Percentiles rank a stretch among this genome's conserved stretches.
These are phyloP conservation scores for Fusarium kyushuense DNA, from an alignment of 2,329 filamentous ascomycete species.

Conservation along the genomic window DNA sequence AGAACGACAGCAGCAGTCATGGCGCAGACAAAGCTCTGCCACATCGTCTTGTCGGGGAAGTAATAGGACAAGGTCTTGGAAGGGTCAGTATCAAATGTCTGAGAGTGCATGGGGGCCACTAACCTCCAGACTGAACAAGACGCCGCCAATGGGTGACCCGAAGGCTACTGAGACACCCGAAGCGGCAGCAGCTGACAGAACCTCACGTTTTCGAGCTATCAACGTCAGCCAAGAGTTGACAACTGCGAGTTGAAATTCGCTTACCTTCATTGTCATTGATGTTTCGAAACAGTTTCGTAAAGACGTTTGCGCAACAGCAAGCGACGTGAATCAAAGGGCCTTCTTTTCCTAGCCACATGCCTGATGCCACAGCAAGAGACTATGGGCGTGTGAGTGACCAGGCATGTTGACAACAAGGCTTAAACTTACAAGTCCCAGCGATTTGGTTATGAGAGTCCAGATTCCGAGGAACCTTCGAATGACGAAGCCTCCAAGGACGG, in stretches of 20 bases:
- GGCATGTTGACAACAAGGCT: not conserved
- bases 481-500: slow-evolving; percentile 91
- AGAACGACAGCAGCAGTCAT: slow-evolving; percentile 98
- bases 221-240: slow-evolving; percentile 1
- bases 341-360: slow-evolving; percentile 97
- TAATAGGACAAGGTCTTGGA: slow-evolving; percentile 84
- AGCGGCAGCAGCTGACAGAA: slow-evolving; percentile 90
- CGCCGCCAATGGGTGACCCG: slow-evolving; percentile 92
- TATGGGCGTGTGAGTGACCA: slow-evolving; percentile 54
- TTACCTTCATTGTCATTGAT: slow-evolving; percentile 88
- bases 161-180: slow-evolving; percentile 95
- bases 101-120: not conserved
- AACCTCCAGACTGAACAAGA: slow-evolving; percentile 93
- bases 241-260: not conserved
- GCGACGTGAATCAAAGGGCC: slow-evolving; percentile 95
- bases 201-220: slow-evolving; percentile 88
- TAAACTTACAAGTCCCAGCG: slow-evolving; percentile 79
- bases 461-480: slow-evolving; percentile 86
- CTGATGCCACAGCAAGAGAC: slow-evolving; percentile 91
- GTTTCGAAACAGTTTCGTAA: slow-evolving; percentile 86
- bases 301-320: slow-evolving; percentile 94
- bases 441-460: slow-evolving; percentile 93
- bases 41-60: slow-evolving; percentile 99
- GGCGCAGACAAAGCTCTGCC: slow-evolving; percentile 98
- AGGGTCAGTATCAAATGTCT: slow-evolving; percentile 7